Percentiles rank a stretch among this genome's conserved stretches.
Conservation (phyloP, 768 basidiomycete genomes). For the Termitomyces sp. region DNA sequence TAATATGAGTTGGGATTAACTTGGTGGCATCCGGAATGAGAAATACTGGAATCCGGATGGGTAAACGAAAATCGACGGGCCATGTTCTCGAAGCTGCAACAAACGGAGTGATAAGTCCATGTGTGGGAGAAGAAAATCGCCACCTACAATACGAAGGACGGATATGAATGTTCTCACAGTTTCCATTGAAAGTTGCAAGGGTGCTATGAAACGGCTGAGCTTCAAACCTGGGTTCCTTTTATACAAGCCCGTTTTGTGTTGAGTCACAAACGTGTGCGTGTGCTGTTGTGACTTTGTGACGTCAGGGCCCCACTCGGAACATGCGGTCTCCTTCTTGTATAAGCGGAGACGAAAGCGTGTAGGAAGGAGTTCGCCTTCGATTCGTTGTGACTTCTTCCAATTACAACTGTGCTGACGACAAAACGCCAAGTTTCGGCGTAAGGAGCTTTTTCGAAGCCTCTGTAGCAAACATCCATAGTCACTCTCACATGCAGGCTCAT, state of each 20-base stretch:
- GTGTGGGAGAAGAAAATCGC: background rate
- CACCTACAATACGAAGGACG: background rate
- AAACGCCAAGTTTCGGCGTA: no score
- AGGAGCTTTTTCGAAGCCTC: no score
- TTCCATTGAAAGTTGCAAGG: background rate
- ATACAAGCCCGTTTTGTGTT: background rate
- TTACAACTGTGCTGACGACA: no score
- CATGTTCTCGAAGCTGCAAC: constrained; percentile 12
- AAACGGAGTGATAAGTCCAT: background rate
- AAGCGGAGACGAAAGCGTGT: no score
- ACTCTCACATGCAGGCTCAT: no score
- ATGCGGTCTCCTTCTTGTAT: no score
- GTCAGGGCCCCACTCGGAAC: no score
- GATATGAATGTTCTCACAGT: background rate
- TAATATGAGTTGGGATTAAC: background rate
- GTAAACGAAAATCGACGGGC: constrained; percentile 12
- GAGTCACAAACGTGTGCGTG: no score
- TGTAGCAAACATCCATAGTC: no score
- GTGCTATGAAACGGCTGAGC: background rate
- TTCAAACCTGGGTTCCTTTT: background rate
- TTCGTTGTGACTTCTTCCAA: no score
- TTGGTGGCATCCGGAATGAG: background rate
- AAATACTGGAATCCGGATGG: constrained; percentile 12
- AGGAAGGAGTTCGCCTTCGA: no score
- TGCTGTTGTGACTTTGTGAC: no score